Evolutionary conservation across 768 basidiomycete genomes (phyloP).

Genomic region (Boletus vermiculosoides): DNA sequence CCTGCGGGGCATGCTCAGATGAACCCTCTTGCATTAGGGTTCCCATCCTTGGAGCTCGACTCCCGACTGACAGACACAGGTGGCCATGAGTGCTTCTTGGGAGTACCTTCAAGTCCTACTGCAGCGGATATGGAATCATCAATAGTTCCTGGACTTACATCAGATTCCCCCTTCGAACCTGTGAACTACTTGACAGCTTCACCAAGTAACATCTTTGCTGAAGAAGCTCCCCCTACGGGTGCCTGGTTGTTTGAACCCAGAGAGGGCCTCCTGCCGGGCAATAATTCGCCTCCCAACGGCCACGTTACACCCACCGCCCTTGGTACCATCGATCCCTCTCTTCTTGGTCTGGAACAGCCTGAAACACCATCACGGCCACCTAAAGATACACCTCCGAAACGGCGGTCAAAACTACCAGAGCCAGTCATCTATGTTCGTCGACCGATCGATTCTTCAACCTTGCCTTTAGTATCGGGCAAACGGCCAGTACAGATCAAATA

Average conservation of each 20-base stretch:
- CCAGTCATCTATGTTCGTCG: constrained; percentile 33
- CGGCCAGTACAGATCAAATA: constrained; percentile 33
- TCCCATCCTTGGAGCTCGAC: constrained; percentile 10
- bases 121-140: not conserved
- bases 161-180: not conserved
- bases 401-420: constrained; percentile 18
- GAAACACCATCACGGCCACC: not conserved
- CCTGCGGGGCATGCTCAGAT: not conserved
- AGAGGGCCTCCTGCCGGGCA: not conserved
- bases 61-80: constrained; percentile 3
- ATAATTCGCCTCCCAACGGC: not conserved
- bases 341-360: constrained; percentile 21
- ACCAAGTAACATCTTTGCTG: not conserved
- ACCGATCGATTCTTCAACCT: constrained; percentile 20
- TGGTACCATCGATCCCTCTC: constrained; percentile 33
- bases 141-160: not conserved
- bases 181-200: constrained; percentile 2
- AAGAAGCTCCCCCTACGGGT: not conserved
- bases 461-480: constrained; percentile 22
- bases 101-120: constrained; percentile 28
- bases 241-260: constrained; percentile 13
- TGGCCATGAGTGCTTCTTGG: constrained; percentile 24
- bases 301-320: not conserved
- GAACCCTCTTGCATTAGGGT: constrained; percentile 3
- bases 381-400: not conserved